Evolutionary conservation across 2,329 filamentous ascomycete species (phyloP).

Genomic region (Talaromyces sp.): DNA sequence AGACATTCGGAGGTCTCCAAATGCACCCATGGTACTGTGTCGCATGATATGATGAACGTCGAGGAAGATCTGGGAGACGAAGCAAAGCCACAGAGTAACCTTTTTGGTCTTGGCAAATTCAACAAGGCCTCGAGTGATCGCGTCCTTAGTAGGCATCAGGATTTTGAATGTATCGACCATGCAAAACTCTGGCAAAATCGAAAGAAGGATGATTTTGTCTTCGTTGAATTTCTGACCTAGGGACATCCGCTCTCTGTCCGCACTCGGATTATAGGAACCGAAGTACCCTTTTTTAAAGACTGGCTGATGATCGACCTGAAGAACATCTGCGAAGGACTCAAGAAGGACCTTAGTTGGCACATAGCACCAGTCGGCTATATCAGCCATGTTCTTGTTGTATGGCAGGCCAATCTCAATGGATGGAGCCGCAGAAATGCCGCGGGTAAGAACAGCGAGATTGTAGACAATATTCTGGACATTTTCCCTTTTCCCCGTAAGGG

Average conservation of each 20-base stretch:
- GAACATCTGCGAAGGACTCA: conserved; percentile 25
- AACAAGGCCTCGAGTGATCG: conserved; percentile 26
- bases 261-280: conserved; percentile 27
- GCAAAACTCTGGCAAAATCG: conserved; percentile 28
- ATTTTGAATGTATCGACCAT: conserved; percentile 19
- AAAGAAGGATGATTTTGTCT: conserved; percentile 30
- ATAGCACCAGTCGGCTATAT: conserved; percentile 24
- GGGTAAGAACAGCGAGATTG: background rate
- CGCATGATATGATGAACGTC: conserved; percentile 33
- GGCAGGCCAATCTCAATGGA: conserved; percentile 24
- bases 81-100: conserved; percentile 26
- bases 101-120: conserved; percentile 25
- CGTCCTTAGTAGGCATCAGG: conserved; percentile 24
- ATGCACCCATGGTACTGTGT: conserved; percentile 18
- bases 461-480: background rate
- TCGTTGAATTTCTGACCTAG: conserved; percentile 29
- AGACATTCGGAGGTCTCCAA: conserved; percentile 23
- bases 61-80: conserved; percentile 30
- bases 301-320: conserved; percentile 20
- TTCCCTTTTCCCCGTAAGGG: background rate
- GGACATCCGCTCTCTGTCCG: conserved; percentile 26
- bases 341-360: conserved; percentile 18
- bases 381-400: conserved; percentile 26
- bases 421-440: conserved; percentile 15
- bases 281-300: conserved; percentile 26